Conservation (phyloP, 106 monocot species). For the Agapanthus africanus region DNA sequence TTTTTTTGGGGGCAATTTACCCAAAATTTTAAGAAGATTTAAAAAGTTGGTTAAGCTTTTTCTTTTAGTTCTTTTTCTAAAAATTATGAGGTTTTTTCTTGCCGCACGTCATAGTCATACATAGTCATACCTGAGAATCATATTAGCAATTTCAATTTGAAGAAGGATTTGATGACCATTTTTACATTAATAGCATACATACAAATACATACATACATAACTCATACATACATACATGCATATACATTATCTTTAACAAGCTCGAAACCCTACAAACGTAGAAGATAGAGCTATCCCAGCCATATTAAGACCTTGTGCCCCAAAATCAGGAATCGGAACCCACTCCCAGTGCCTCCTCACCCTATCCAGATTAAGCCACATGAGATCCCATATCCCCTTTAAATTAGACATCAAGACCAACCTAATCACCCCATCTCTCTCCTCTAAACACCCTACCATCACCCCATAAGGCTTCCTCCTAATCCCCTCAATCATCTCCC, state of each 20-base stretch:
- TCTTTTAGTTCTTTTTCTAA: no score
- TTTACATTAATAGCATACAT: no score
- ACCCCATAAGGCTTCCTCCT: slow-evolving; percentile 36
- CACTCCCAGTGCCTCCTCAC: slow-evolving; percentile 23
- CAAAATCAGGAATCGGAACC: slow-evolving; percentile 57
- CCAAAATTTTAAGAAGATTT: no score
- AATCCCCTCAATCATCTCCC: slow-evolving; percentile 31
- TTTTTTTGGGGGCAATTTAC: no score
- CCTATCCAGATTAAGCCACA: slow-evolving; percentile 35
- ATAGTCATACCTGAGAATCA: no score
- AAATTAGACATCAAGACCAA: slow-evolving; percentile 48
- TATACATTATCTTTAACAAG: neutral
- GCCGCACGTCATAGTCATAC: no score
- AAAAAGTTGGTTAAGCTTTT: no score
- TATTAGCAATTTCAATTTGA: no score
- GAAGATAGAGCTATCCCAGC: slow-evolving; percentile 57
- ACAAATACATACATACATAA: no score
- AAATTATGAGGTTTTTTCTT: no score
- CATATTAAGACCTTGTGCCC: slow-evolving; percentile 51
- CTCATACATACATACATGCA: neutral
- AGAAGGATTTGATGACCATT: no score
- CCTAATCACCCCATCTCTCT: slow-evolving; percentile 39
- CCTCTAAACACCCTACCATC: slow-evolving; percentile 64
- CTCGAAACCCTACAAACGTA: slow-evolving; percentile 27
- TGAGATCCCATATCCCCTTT: slow-evolving; percentile 42